Conservation (phyloP, 2,329 filamentous ascomycete genomes). For the Cordyceps cateniannulata region DNA sequence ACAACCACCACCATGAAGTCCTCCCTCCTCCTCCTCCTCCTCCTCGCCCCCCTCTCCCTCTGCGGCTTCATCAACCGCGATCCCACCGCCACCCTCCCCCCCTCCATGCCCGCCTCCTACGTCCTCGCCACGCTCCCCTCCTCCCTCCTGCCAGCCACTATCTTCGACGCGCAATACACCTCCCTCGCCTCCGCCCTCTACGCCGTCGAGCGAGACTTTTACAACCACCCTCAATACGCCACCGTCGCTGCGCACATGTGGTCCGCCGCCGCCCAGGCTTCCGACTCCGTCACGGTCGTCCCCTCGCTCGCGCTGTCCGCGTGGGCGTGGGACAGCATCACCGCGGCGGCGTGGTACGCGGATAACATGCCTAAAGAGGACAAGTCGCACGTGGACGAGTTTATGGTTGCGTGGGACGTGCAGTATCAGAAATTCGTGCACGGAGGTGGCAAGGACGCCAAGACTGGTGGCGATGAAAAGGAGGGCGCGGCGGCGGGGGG, state of each 20-base stretch:
- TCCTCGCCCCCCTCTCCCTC: neutral
- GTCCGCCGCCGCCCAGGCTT: conserved; percentile 15
- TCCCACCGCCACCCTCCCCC: neutral
- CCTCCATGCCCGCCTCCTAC: neutral
- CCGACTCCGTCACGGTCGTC: conserved; percentile 13
- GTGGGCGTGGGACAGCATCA: neutral
- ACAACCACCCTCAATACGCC: conserved; percentile 6
- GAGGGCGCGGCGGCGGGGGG: neutral
- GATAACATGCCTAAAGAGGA: neutral
- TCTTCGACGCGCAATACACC: neutral
- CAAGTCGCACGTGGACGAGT: neutral
- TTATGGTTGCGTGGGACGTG: neutral
- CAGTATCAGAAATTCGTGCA: neutral
- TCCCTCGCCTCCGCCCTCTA: conserved; percentile 12
- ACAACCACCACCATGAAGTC: neutral
- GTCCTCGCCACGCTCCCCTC: neutral
- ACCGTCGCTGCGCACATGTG: conserved; percentile 15
- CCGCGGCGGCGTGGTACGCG: neutral
- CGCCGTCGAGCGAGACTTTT: conserved; percentile 13
- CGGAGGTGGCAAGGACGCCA: neutral
- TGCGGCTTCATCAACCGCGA: neutral
- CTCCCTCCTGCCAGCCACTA: neutral
- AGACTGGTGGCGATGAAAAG: neutral
- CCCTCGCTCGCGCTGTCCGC: conserved; percentile 9
- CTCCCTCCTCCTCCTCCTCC: neutral